Evolutionary conservation across 345 rosid genomes (phyloP).

Genomic region (Eutrema heterophyllum): DNA sequence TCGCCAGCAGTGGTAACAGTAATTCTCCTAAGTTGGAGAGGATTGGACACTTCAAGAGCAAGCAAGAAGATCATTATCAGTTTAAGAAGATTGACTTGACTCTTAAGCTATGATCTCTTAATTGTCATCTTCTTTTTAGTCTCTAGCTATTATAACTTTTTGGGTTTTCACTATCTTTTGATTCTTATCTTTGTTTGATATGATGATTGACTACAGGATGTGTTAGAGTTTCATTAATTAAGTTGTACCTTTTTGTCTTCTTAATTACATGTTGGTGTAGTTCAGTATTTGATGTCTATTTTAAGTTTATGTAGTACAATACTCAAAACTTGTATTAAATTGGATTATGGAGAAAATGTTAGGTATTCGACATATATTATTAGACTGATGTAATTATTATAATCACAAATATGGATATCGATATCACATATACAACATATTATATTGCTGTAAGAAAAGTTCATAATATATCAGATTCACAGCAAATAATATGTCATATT

Average conservation of each 20-base stretch:
- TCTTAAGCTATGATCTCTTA: slow-evolving; percentile 68
- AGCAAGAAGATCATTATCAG: slow-evolving; percentile 44
- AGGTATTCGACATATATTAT: neutral
- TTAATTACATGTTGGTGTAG: neutral
- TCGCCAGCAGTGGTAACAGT: slow-evolving; percentile 24
- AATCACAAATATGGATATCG: neutral
- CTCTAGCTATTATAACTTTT: neutral
- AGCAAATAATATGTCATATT: neutral
- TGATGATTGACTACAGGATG: slow-evolving; percentile 11
- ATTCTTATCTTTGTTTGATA: slow-evolving; percentile 6
- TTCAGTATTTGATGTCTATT: slow-evolving; percentile 8
- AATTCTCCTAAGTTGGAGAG: slow-evolving; percentile 42
- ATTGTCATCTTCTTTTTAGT: neutral
- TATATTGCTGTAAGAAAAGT: too few species aligned
- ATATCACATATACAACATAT: neutral
- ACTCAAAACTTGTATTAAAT: neutral
- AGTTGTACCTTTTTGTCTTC: neutral
- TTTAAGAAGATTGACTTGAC: slow-evolving; percentile 81
- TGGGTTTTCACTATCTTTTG: neutral
- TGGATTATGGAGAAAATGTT: neutral
- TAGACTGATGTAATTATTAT: neutral
- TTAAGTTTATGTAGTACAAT: slow-evolving; percentile 5
- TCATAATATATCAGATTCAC: neutral
- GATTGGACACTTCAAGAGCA: slow-evolving; percentile 41
- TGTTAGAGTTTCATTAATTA: slow-evolving; percentile 17